Conservation (phyloP, 352 stramenopile genomes). For the Blastocystis sp. region DNA sequence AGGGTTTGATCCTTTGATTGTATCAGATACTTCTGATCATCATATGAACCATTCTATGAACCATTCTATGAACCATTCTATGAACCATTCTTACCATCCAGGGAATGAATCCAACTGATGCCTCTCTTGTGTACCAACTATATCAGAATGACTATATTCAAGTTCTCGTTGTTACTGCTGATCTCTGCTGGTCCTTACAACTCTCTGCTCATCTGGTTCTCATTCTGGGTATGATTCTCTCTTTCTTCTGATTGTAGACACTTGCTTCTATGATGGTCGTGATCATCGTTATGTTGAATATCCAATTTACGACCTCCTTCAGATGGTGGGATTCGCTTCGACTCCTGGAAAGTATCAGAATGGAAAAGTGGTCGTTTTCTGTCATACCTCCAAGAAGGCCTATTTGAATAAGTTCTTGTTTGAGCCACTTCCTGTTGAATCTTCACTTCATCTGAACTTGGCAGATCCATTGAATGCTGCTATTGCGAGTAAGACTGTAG, state of each 20-base stretch:
- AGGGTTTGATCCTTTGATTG: neutral
- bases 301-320: slow-evolving; percentile 86
- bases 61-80: too few relatives aligned
- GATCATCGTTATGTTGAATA: slow-evolving; percentile 93
- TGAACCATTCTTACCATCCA: slow-evolving; percentile 53
- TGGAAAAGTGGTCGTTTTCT: slow-evolving; percentile 89
- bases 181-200: slow-evolving; percentile 82
- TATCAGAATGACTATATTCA: slow-evolving; percentile 79
- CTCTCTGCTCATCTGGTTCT: slow-evolving; percentile 83
- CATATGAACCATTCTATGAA: too few relatives aligned
- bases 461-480: slow-evolving; percentile 97
- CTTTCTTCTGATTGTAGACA: slow-evolving; percentile 65
- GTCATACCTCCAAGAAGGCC: slow-evolving; percentile 91
- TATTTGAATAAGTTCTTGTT: slow-evolving; percentile 97
- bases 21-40: slow-evolving; percentile 54
- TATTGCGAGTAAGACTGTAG: slow-evolving; percentile 93
- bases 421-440: slow-evolving; percentile 96
- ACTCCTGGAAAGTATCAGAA: slow-evolving; percentile 66
- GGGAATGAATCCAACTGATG: slow-evolving; percentile 82
- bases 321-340: slow-evolving; percentile 85
- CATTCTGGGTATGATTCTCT: slow-evolving; percentile 78
- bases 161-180: slow-evolving; percentile 85
- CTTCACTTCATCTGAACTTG: slow-evolving; percentile 91
- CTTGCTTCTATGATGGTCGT: slow-evolving; percentile 89
- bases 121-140: slow-evolving; percentile 76